These are phyloP conservation scores for Domatiomyces globalis DNA, from an alignment of 2,329 filamentous ascomycete genomes.

Conservation along the genomic window DNA sequence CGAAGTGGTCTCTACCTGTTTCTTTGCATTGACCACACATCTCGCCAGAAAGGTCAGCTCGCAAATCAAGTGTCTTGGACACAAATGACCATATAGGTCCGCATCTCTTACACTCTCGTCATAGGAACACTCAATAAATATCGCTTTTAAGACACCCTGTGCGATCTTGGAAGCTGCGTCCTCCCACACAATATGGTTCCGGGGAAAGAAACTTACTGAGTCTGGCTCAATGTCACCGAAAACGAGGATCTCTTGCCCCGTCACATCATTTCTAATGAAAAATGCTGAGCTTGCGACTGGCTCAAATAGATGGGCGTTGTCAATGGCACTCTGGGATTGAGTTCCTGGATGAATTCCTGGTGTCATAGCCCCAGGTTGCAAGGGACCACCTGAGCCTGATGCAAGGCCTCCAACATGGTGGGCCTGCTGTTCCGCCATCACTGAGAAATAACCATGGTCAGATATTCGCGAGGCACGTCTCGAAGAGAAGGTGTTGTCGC, in stretches of 20 bases:
- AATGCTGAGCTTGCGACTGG: conserved; percentile 69
- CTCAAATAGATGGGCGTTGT: conserved; percentile 27
- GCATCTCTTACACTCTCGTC: conserved; percentile 65
- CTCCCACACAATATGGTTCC: conserved; percentile 71
- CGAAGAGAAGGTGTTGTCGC: conserved; percentile 34
- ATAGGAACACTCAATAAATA: conserved; percentile 95
- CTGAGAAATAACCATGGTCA: conserved; percentile 17
- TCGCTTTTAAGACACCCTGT: conserved; percentile 54
- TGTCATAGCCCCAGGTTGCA: conserved; percentile 9
- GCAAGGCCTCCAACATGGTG: conserved; percentile 7
- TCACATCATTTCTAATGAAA: conserved; percentile 66
- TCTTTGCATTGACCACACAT: conserved; percentile 42
- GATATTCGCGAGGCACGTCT: conserved; percentile 19
- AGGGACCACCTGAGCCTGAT: conserved; percentile 1
- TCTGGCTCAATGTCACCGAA: conserved; percentile 96
- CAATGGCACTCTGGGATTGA: conserved; percentile 12
- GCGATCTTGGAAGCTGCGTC: conserved; percentile 78
- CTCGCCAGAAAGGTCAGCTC: conserved; percentile 60
- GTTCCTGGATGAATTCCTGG: conserved; percentile 16
- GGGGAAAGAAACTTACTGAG: conserved; percentile 62
- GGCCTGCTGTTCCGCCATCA: conserved; percentile 12
- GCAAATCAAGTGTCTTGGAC: conserved; percentile 65
- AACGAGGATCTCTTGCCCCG: conserved; percentile 66
- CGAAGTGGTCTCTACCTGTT: conserved; percentile 21
- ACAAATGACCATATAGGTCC: conserved; percentile 75